Conservation (phyloP, 352 stramenopile genomes). For the Phytophthora pistaciae region DNA sequence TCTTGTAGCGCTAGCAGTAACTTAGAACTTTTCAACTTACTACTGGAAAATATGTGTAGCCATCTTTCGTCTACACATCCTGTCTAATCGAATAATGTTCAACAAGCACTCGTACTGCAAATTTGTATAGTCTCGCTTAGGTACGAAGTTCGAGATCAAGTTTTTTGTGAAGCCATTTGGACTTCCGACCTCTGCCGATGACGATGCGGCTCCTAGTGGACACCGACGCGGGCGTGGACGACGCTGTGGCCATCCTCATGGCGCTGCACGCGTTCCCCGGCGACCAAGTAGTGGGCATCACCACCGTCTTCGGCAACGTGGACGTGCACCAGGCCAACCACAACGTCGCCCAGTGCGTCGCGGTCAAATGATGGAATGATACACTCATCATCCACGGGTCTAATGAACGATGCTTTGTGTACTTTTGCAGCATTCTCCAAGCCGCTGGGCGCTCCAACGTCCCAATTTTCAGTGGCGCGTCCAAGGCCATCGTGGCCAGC, state of each 20-base stretch:
- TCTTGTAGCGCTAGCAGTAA: slow-evolving; percentile 3
- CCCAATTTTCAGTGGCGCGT: slow-evolving; percentile 69
- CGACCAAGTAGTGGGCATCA: slow-evolving; percentile 71
- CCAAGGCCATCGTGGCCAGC: slow-evolving; percentile 70
- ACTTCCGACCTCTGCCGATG: too few relatives aligned
- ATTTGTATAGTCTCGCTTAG: neutral
- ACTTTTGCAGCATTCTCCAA: slow-evolving; percentile 63
- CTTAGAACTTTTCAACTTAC: too few relatives aligned
- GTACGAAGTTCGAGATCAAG: neutral
- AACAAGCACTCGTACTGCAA: neutral
- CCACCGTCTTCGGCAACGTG: slow-evolving; percentile 88
- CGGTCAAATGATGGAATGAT: neutral
- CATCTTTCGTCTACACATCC: neutral
- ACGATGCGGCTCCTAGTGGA: slow-evolving; percentile 71
- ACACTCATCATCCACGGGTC: neutral
- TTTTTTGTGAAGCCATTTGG: slow-evolving; percentile 20
- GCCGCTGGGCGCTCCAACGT: slow-evolving; percentile 57
- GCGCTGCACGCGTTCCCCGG: slow-evolving; percentile 68
- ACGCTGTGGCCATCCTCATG: slow-evolving; percentile 80
- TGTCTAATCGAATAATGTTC: too few relatives aligned
- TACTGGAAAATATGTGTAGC: too few relatives aligned
- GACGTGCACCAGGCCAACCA: slow-evolving; percentile 83
- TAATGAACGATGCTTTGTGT: neutral
- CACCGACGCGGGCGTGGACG: slow-evolving; percentile 85
- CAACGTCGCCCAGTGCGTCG: slow-evolving; percentile 79